A percentile compares a stretch with the other conserved stretches of the same genome.
These are phyloP conservation scores for Clitopilus passeckerianus DNA, from an alignment of 768 basidiomycete species.

Conservation along the genomic window DNA sequence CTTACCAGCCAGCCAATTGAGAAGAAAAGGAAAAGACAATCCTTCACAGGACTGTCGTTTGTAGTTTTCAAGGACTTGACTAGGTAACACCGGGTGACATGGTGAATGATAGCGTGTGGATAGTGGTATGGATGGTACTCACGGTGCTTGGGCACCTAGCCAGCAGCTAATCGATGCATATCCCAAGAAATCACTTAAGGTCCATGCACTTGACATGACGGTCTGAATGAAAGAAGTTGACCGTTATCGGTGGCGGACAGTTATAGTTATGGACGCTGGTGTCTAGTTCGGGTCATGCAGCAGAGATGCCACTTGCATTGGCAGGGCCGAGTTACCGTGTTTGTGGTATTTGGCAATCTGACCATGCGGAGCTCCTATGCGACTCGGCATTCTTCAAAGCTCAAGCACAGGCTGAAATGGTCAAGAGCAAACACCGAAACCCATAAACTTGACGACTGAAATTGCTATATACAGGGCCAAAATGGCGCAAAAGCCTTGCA, in stretches of 20 bases:
- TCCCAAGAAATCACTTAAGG: slow-evolving; percentile 62
- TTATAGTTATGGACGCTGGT: slow-evolving; percentile 3
- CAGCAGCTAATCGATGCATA: slow-evolving; percentile 72
- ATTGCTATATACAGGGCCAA: not conserved
- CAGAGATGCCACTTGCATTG: not conserved
- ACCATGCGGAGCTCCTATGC: not conserved
- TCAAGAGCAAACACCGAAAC: not conserved
- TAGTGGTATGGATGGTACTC: slow-evolving; percentile 25
- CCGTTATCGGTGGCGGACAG: slow-evolving; percentile 13
- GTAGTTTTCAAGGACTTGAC: slow-evolving; percentile 82
- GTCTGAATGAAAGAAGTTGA: slow-evolving; percentile 9
- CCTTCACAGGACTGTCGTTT: slow-evolving; percentile 78
- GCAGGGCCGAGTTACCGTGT: not conserved
- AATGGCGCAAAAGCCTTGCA: not conserved
- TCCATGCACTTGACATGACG: slow-evolving; percentile 21
- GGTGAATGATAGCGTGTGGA: not conserved
- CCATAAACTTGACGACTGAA: not conserved
- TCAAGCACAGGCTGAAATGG: not conserved
- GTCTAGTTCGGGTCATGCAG: not conserved
- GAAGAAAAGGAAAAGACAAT: slow-evolving; percentile 87
- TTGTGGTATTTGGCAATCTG: not conserved
- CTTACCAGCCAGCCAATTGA: slow-evolving; percentile 89
- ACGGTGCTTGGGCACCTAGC: slow-evolving; percentile 89
- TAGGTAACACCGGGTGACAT: slow-evolving; percentile 20
- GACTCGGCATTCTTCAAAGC: not conserved